Evolutionary conservation across 345 rosid species (phyloP).

Genomic region (Aethionema arabicum): DNA sequence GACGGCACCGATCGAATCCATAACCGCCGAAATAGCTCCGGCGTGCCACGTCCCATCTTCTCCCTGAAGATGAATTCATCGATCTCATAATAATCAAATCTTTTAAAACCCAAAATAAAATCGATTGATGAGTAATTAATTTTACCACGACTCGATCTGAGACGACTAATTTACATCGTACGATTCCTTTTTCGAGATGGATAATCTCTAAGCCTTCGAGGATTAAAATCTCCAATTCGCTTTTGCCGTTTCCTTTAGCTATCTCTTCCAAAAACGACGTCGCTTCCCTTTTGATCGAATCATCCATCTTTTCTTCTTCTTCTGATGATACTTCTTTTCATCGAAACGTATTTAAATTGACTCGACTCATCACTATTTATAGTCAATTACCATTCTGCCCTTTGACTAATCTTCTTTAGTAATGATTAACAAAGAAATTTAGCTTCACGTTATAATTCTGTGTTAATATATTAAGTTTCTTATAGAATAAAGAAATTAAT

Average conservation of each 20-base stretch:
- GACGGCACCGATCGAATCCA: slow-evolving; percentile 52
- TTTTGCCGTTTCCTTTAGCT: slow-evolving; percentile 10
- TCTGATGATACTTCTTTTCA: background rate
- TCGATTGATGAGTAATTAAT: background rate
- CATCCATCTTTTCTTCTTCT: slow-evolving; percentile 19
- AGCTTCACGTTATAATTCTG: too few species aligned
- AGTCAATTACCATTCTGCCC: slow-evolving; percentile 4
- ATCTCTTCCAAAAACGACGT: slow-evolving; percentile 25
- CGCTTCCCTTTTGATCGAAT: slow-evolving; percentile 2
- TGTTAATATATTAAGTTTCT: too few species aligned
- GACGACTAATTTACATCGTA: slow-evolving; percentile 36
- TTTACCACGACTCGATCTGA: slow-evolving; percentile 34
- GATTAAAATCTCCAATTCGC: slow-evolving; percentile 15
- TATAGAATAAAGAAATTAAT: too few species aligned
- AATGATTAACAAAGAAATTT: too few species aligned
- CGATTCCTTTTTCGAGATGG: slow-evolving; percentile 35
- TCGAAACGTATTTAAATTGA: background rate
- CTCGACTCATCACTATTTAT: background rate
- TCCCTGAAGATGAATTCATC: slow-evolving; percentile 11
- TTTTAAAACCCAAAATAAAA: background rate
- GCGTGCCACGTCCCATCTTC: slow-evolving; percentile 47
- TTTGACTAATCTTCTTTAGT: background rate
- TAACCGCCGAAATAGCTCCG: slow-evolving; percentile 55
- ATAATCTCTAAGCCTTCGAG: slow-evolving; percentile 28
- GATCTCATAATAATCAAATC: background rate